Evolutionary conservation across 78 protist species (phyloP), one percentile per base, ranked within the genome.

Genomic region (Dictyostelium purpureum): DNA sequence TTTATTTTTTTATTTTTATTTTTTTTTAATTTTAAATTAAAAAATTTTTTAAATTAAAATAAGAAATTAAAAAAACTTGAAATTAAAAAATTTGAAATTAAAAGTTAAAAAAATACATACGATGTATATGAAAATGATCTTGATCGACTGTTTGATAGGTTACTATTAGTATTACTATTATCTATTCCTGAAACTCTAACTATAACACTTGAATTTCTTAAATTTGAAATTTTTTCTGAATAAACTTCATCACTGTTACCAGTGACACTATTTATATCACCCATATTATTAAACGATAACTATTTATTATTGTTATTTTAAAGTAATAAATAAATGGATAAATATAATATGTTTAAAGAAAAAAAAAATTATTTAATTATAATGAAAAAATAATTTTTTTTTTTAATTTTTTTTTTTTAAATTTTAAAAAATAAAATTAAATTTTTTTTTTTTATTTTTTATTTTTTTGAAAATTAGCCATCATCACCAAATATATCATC

Each of bases 61-160:
- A 26, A 57, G 26, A 57, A 26, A 24, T 18, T n/a, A 31, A 59
- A 49, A 28, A 74, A 31, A 6, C 19, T 21, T 2, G 16, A 54
- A 7, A n/a, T 16, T 0, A 31, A 16, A 1, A 54, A 45, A 52
- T 56, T n/a, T 43, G 24, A 28, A 59, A 59, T 59, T 9, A 28
- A 14, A 14, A 7, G 11, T 49, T 49, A 49, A 65, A 18, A 37
- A 28, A 65, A 35, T 9, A 56, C 21, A 26, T 82, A 82, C 90
- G 38, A 33, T 70, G 79, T 28, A 82, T 82, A 76, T 40, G 90
- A 82, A 56, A 82, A 82, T 42, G 79, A 70, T 82, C 79, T 63
- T 63, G 71, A 63, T 63, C 71, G 26, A 2, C 2, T 28, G 12
- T 35, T 28, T 31, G 26, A 21, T 57, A 57, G 26, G 33, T 63